Percentiles rank a stretch among this genome's conserved stretches.
phyloP scores from a whole-genome alignment of 2,329 filamentous ascomycete species.

The Alternaria consortialis region DNA sequence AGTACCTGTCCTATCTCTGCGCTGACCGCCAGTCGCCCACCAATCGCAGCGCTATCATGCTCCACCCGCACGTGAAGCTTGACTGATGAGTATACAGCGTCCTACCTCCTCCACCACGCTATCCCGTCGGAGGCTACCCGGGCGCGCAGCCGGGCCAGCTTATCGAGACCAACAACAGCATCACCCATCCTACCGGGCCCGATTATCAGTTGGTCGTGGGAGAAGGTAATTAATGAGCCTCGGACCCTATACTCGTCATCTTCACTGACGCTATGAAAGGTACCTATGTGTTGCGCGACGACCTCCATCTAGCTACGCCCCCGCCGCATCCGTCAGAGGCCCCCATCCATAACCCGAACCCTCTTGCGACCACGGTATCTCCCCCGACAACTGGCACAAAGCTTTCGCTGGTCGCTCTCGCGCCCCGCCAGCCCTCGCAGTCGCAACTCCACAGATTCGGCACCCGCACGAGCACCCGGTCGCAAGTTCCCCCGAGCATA shows the following conservation, averaged over 20 bases:
- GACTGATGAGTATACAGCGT: slow-evolving; percentile 59
- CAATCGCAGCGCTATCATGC: slow-evolving; percentile 38
- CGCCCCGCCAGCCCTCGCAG: slow-evolving; percentile 59
- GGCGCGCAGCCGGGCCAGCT: slow-evolving; percentile 76
- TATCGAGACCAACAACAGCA: slow-evolving; percentile 92
- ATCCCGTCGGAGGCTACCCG: slow-evolving; percentile 78
- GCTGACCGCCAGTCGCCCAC: slow-evolving; percentile 26
- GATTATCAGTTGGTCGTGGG: slow-evolving; percentile 92
- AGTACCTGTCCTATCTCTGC: slow-evolving; percentile 29
- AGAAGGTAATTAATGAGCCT: slow-evolving; percentile 70
- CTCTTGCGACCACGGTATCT: slow-evolving; percentile 82
- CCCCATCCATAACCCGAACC: slow-evolving; percentile 86
- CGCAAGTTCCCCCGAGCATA: slow-evolving; percentile 57
- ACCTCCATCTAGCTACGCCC: slow-evolving; percentile 90
- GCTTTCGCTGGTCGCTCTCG: slow-evolving; percentile 78
- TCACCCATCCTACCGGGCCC: slow-evolving; percentile 79
- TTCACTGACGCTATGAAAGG: slow-evolving; percentile 61
- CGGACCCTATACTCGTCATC: slow-evolving; percentile 19
- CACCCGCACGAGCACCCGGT: slow-evolving; percentile 54
- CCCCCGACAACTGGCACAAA: slow-evolving; percentile 88
- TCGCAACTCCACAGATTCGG: slow-evolving; percentile 54
- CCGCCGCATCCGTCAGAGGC: slow-evolving; percentile 95
- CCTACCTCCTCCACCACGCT: slow-evolving; percentile 84
- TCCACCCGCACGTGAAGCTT: slow-evolving; percentile 25
- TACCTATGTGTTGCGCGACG: slow-evolving; percentile 89